Base-by-base conservation (phyloP, 768 basidiomycete species). In the Neoboletus subvelutipes region DNA sequence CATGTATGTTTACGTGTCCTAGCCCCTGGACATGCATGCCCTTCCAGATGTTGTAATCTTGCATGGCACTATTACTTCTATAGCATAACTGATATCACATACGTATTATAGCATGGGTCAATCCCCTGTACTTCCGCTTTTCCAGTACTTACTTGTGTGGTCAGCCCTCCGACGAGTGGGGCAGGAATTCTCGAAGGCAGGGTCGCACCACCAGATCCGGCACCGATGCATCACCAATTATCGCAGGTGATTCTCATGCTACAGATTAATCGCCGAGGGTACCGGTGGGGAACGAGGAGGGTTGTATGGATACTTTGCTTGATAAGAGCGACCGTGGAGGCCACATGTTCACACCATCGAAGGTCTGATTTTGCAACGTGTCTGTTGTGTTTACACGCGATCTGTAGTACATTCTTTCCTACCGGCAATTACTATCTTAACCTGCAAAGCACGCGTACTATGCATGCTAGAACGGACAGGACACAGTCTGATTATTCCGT, bases 311-410 rank as follows among this genome's bases (percentile, higher is more conserved):
- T 15, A 8, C 29, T 31, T 15, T 33, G 31, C 31, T 22, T 4
- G 47, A 48, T 48, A 48, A 47, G 40, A 13, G 48, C 40, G 37
- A 34, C 20, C 13, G 12, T 52, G 48, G 29, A 31, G 46, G 12
- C 54, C 61, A 59, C 65, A 59, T 59, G 66, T 65, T 39, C 17
- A 9, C 15, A 36, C 29, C 26, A 51, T 63, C 37, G 58, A 66
- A 66, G 64, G 58, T 52, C 39, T 43, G 54, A 33, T 58, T 50
- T 28, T 56, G 58, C 67, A 68, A 66, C 67, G 66, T 67, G 66
- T 54, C 47, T 13, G 42, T 46, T 47, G 26, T 57, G 49, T 45
- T 52, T 55, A 49, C 62, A 57, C 52, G 42, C 58, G 42, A 56
- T 58, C 48, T 22, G 31, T 53, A 9, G 54, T 52, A 48, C 41